Evolutionary conservation across 140 eudicot species (phyloP), one percentile per base, ranked within the genome.

Genomic region (Erigeron philadelphicus): DNA sequence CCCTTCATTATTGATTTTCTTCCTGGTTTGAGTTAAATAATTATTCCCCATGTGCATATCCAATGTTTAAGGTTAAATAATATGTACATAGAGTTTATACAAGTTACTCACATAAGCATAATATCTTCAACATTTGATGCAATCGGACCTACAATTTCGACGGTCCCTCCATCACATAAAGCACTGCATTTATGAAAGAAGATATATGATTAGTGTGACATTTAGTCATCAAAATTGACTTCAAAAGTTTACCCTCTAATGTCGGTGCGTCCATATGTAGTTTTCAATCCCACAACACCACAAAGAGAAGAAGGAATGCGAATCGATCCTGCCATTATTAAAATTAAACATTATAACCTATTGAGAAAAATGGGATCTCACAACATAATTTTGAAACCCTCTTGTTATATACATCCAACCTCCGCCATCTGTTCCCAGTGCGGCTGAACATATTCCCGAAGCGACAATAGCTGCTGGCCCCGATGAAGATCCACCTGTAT

Each of bases 371-470:
- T 16, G 31, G 8, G 25, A 6, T 21, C 38, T 61, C 6, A 40
- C 25, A n/a, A 9, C 23, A 13, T 56, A 64, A 53, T 64, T 17
- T 78, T 66, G 13, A 71, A 66, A 31, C 38, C 38, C 38, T 46
- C 43, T 11, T 57, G 15, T 60, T 48, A 60, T 61, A 63, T 64
- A 45, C 72, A 61, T 64, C 77, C 86, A 72, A 90, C 96, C 98
- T 89, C 98, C 98, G 10, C 98, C 98, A 70, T 93, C 98, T 61
- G 98, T 93, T 74, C 98, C 98, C 67, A 93, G 67, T 71, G 98
- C 94, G 69, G 95, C 98, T 65, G 95, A 82, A 71, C 96, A 89
- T 55, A 93, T 80, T 70, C 98, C 98, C 58, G 96, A 79, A 76
- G 98, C 93, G 74, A 93, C 96, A 76, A 93, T 82, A 63, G 98